Base-by-base conservation (phyloP, 2,329 filamentous ascomycete genomes). In the Whalleya microplaca region DNA sequence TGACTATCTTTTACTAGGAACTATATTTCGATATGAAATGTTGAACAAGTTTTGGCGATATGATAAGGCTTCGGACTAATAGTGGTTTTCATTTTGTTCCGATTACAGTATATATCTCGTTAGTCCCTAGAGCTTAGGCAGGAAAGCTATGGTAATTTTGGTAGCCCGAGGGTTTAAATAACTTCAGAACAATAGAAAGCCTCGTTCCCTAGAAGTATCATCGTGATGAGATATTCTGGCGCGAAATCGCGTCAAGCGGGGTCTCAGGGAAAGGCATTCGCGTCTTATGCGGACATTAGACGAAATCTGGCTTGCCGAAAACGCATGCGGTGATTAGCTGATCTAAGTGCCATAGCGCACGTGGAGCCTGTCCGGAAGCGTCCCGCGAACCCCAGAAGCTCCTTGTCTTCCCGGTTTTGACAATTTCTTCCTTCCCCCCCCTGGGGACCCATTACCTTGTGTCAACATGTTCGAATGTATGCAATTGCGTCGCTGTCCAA, bases 301-400 rank as follows among this genome's bases (percentile, higher is more conserved):
- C 32, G 32, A 37, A 37, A 37, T 46, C 44, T 29, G 23, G 44
- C 44, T 16, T 12, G 32, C n/a, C n/a, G n/a, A n/a, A n/a, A n/a
- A 37, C 32, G 32, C 32, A 8, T 37, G 32, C n/a, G n/a, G n/a
- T 37, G 32, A 37, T 29, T 29, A 46, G 44, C 32, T 29, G n/a
- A 46, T 46, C n/a, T 29, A 18, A 43, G 56, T 55, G n/a, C n/a
- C n/a, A 54, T 62, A 63, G 63, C 56, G 52, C 62, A 62, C 62
- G 60, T 66, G 64, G 64, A 58, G 48, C 58, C 57, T 54, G 45
- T 21, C 64, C 64, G 64, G 64, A 66, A 64, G 62, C 43, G 54
- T 64, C 60, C 64, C 64, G 64, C 64, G 64, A 60, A 58, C 62
- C 62, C 64, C 58, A 57, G 62, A n/a, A 50, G 58, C 9, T 12